These are phyloP conservation scores for Arthrobotrys megalospora DNA, from an alignment of 2,329 filamentous ascomycete genomes.

Conservation along the genomic window DNA sequence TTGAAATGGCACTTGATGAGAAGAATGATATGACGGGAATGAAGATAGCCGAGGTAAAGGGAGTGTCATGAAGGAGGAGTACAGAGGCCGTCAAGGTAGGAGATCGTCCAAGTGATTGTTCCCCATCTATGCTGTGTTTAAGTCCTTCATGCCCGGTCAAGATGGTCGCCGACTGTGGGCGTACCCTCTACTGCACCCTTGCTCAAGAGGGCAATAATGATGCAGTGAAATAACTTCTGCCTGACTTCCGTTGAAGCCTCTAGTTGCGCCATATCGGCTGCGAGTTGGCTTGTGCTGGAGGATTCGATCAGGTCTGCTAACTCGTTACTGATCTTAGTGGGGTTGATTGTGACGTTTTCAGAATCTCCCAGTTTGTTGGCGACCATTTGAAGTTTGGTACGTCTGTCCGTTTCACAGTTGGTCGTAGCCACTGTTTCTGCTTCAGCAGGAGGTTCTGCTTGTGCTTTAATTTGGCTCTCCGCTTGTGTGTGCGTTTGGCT, in stretches of 20 bases:
- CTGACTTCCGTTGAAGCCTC: background rate
- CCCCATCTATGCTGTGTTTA: no score
- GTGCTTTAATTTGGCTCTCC: background rate
- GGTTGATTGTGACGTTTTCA: background rate
- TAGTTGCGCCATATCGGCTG: background rate
- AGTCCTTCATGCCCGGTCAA: no score
- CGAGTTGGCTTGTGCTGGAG: background rate
- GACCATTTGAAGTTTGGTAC: background rate
- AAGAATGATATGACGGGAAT: no score
- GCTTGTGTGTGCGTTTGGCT: background rate
- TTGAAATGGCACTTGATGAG: no score
- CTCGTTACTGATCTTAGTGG: background rate
- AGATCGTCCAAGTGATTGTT: no score
- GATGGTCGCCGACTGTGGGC: background rate
- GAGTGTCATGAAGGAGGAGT: no score
- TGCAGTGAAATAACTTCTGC: conserved; percentile 1
- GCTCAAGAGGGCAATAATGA: background rate
- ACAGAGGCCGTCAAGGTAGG: no score
- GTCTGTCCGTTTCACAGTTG: background rate
- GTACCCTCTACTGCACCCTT: background rate
- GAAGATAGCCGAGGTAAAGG: no score
- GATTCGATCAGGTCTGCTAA: background rate
- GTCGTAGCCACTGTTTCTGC: background rate
- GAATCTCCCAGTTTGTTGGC: background rate
- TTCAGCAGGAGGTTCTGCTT: background rate